Base-by-base conservation (phyloP, 1,139 yeast genomes). In the Saccharomyces hybrid region DNA sequence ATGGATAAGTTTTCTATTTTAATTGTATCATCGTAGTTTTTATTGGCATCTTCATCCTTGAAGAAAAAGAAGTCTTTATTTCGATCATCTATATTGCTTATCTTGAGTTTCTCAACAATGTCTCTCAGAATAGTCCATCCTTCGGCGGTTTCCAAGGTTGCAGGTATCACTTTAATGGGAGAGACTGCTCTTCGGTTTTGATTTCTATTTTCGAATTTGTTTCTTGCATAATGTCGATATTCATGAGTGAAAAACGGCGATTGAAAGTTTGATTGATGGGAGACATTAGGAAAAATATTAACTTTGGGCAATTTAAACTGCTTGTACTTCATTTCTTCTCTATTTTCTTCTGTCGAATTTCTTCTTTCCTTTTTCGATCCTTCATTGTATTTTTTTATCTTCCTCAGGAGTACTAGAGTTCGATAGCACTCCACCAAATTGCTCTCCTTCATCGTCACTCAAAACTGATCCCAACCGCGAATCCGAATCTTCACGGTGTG, bases 221-320 rank as follows among this genome's bases (percentile, higher is more conserved):
- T 60, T 38, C 68, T 59, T 4, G 66, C 62, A 49, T 59, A 61
- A 42, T 64, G 66, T 7, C 69, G 57, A 26, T 57, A 59, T 8
- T 55, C 53, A 16, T 58, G 55, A 32, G 50, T 56, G 12, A 52
- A 52, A 46, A 61, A 60, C 5, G 63, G 63, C 1, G 62, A 59
- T 54, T 41, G 48, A 53, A 12, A 51, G 16, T 42, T 54, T 51
- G 16, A 51, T 47, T 53, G 56, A 41, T 38, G 26, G n/a, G 44
- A 38, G 8, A 2, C n/a, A 38, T 9, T 19, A 38, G 44, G 19
- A 38, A 16, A 19, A 19, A 19, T 4, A 38, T 19, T 19, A 24
- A 19, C 19, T 19, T 38, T 38, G 44, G 44, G 44, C 24, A 38
- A 11, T 16, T 51, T 51, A 28, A 48, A 24, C 24, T 32, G 31